These are phyloP conservation scores for Piloderma croceum DNA, from an alignment of 768 basidiomycete genomes.

Conservation along the genomic window DNA sequence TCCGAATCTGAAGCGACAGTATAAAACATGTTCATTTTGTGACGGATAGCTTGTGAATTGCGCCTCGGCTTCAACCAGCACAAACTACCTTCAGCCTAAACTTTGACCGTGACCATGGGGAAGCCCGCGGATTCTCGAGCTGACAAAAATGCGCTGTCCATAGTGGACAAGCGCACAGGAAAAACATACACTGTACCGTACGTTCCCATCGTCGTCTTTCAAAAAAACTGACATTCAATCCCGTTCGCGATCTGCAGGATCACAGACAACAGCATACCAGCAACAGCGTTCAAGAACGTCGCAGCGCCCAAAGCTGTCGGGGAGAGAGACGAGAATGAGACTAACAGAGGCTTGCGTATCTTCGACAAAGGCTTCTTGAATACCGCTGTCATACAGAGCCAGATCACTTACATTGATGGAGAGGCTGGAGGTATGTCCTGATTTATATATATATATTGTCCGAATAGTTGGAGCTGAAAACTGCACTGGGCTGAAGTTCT, in stretches of 20 bases:
- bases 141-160: constrained; percentile 41
- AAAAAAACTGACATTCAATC: not conserved
- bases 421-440: constrained; percentile 61
- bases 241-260: constrained; percentile 43
- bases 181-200: constrained; percentile 71
- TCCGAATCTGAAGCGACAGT: constrained; percentile 2
- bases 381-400: constrained; percentile 72
- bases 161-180: constrained; percentile 82
- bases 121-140: not conserved
- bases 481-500: too few species aligned
- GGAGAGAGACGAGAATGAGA: constrained; percentile 78
- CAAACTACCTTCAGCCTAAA: too few species aligned
- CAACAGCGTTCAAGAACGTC: constrained; percentile 77
- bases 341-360: constrained; percentile 74
- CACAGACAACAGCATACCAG: constrained; percentile 70
- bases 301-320: constrained; percentile 49
- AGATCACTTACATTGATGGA: constrained; percentile 90
- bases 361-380: constrained; percentile 79
- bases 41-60: constrained; percentile 9
- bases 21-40: constrained; percentile 9
- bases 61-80: constrained; percentile 9
- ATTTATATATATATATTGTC: constrained; percentile 2
- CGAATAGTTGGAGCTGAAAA: too few species aligned
- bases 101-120: not conserved
- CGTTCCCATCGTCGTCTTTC: constrained; percentile 22